A percentile compares a stretch with the other conserved stretches of the same genome.
Evolutionary conservation across 805 yeast species (phyloP).

Genomic region (Lachancea thermotolerans): DNA sequence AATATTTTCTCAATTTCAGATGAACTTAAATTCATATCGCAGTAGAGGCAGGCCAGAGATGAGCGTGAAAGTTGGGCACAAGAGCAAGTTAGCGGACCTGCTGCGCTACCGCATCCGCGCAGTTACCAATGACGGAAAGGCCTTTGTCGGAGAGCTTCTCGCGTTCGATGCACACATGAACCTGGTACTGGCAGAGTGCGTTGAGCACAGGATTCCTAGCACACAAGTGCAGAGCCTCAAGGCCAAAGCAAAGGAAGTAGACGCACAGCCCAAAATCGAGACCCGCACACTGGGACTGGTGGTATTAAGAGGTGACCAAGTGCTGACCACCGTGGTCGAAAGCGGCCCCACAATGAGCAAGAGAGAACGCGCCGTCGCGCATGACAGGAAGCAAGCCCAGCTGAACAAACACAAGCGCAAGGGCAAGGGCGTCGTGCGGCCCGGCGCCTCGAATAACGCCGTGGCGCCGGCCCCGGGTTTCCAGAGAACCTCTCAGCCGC

Average conservation of each 20-base stretch:
- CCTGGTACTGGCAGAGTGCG: conserved; percentile 74
- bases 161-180: conserved; percentile 91
- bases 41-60: background rate
- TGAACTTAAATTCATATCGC: too few relatives aligned
- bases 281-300: conserved; percentile 75
- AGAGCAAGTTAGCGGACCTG: conserved; percentile 44
- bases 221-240: conserved; percentile 38
- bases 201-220: conserved; percentile 72
- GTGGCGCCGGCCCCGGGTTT: conserved; percentile 1
- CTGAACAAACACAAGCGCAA: conserved; percentile 27
- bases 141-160: conserved; percentile 68
- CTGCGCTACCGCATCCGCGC: conserved; percentile 69
- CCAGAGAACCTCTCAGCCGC: conserved; percentile 13
- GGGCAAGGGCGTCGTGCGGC: conserved; percentile 8
- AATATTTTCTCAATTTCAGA: too few relatives aligned
- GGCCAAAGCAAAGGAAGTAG: conserved; percentile 28
- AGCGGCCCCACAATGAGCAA: conserved; percentile 49
- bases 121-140: conserved; percentile 69
- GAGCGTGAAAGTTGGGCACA: conserved; percentile 17
- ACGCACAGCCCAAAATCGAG: conserved; percentile 45
- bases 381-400: conserved; percentile 31
- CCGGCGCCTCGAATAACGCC: background rate
- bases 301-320: conserved; percentile 81
- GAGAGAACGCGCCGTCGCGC: conserved; percentile 31
- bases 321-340: conserved; percentile 55